Evolutionary conservation across 331 rosid species (phyloP), one percentile per base, ranked within the genome.

Genomic region (Saraca asoca): DNA sequence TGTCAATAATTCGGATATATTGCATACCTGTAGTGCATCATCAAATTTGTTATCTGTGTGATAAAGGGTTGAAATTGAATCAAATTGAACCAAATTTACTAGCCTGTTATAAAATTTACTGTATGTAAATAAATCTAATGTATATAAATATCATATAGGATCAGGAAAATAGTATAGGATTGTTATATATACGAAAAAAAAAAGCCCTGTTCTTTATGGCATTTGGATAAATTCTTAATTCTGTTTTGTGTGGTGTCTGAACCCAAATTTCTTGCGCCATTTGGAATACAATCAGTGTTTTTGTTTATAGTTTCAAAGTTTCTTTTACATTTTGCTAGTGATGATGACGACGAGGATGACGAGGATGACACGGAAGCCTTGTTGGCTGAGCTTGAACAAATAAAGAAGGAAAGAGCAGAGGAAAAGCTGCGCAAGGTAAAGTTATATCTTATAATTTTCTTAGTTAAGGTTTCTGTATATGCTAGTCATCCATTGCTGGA

Each of bases 371-470:
- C 92, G 14, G 95, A 87, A 83, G 97, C 97, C 33, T 80, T 90
- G 51, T 44, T 85, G 78, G 93, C 95, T 6, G 99, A 94, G 88
- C 96, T 94, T 63, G 99, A 90, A 82, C 97, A 86, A 75, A 94
- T 94, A 75, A 91, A 81, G 83, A 89, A 91, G 80, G 95, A 91
- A 80, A 85, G 95, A 75, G 91, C 89, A 12, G 95, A 94, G 86
- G 96, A 90, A 81, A 90, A 85, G 84, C 87, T 80, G 15, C 85
- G 85, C 13, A 85, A 81, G 95, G 97, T 87, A 81, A 81, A 80
- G 7, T 37, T 42, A 20, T 49, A 12, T 11, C 15, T 45, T 51
- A 29, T 51, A 12, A n/a, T 16, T 29, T 65, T n/a, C 56, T 1
- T 42, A 29, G 49, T 18, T 7, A 64, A 76, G 45, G 62, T 66